These are phyloP conservation scores for Fraxinus nigra DNA, from an alignment of 305 asterid genomes.

Conservation along the genomic window DNA sequence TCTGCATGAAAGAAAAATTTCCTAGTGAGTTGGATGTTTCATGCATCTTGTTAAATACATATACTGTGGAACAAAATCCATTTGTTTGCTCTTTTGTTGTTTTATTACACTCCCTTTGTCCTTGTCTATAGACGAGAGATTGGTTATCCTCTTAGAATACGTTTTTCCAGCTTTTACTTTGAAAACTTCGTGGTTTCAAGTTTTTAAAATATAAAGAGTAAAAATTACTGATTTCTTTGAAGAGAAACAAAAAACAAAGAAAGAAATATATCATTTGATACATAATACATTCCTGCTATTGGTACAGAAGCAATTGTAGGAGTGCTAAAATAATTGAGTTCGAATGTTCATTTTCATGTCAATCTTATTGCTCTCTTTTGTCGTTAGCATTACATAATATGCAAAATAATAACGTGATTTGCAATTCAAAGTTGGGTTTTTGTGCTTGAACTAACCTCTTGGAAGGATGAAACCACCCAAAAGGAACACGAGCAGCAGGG, in stretches of 20 bases:
- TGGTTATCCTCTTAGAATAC: background rate
- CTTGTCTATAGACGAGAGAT: background rate
- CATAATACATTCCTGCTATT: background rate
- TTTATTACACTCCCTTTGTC: background rate
- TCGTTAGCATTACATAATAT: background rate
- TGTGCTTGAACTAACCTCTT: slow-evolving; percentile 34
- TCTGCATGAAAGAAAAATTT: slow-evolving; percentile 27
- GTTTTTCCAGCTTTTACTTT: background rate
- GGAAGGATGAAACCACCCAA: slow-evolving; percentile 58
- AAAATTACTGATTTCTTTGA: background rate
- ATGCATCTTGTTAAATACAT: background rate
- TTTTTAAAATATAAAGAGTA: background rate
- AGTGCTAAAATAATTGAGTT: background rate
- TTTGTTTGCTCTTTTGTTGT: background rate
- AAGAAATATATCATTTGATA: background rate
- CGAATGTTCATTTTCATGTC: background rate
- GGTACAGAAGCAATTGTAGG: background rate
- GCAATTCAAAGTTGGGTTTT: slow-evolving; percentile 6
- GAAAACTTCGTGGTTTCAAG: background rate
- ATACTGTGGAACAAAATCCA: background rate
- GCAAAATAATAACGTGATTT: background rate
- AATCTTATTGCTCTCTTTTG: background rate
- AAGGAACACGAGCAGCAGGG: slow-evolving; percentile 40
- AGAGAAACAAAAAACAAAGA: background rate
- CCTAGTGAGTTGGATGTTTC: background rate